Conservation (phyloP, 768 basidiomycete species). For the Agaricus subrufescens region DNA sequence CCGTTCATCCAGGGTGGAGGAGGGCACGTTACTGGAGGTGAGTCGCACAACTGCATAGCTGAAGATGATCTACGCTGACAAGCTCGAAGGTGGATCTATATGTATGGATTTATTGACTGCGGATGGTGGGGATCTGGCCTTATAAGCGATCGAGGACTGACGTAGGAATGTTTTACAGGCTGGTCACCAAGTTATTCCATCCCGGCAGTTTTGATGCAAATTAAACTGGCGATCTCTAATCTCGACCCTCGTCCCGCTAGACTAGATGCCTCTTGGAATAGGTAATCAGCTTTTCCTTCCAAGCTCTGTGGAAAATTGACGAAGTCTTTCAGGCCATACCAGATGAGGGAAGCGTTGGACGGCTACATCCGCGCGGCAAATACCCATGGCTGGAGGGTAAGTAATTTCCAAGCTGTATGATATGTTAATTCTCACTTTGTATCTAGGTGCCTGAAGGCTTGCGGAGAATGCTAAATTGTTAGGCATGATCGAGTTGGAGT, state of each 20-base stretch:
- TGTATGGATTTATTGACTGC: constrained; percentile 71
- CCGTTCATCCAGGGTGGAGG: constrained; percentile 70
- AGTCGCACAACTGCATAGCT: not conserved
- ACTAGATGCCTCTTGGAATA: constrained; percentile 43
- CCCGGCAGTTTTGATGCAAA: constrained; percentile 54
- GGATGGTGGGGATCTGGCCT: constrained; percentile 38
- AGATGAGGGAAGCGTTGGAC: constrained; percentile 50
- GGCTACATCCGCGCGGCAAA: constrained; percentile 64
- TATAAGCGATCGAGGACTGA: not conserved
- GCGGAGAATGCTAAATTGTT: constrained; percentile 5
- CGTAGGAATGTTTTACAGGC: constrained; percentile 24
- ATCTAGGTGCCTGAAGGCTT: constrained; percentile 22
- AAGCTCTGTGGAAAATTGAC: constrained; percentile 4
- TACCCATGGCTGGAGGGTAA: constrained; percentile 60
- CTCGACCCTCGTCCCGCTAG: constrained; percentile 61
- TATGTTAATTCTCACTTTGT: not conserved
- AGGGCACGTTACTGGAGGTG: constrained; percentile 62
- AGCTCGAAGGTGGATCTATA: constrained; percentile 56
- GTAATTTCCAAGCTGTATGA: not conserved
- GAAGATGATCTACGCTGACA: not conserved
- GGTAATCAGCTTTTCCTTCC: constrained; percentile 22
- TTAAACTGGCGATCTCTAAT: constrained; percentile 66
- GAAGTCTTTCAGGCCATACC: constrained; percentile 33
- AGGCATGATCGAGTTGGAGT: not conserved
- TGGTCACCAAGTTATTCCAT: constrained; percentile 68